Evolutionary conservation across 2,329 filamentous ascomycete genomes (phyloP).

Genomic region (Ilyonectria robusta): DNA sequence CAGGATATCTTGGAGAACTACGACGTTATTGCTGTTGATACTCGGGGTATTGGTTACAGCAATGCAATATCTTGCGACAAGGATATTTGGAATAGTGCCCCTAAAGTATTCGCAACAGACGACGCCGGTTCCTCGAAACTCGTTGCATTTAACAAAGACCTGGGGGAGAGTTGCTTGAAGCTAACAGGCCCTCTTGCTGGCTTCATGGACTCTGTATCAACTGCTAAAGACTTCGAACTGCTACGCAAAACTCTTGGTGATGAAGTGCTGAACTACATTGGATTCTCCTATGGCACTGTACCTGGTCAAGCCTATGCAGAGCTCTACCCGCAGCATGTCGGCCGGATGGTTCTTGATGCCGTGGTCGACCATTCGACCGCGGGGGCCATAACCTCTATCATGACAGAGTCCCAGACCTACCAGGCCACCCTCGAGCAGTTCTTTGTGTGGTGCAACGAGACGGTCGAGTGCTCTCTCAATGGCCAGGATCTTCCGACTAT

Average conservation of each 20-base stretch:
- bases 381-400: conserved; percentile 25
- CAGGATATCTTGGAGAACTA: conserved; percentile 46
- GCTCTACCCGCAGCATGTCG: conserved; percentile 47
- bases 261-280: conserved; percentile 51
- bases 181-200: conserved; percentile 43
- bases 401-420: conserved; percentile 35
- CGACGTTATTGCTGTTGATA: conserved; percentile 61
- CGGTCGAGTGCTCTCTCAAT: conserved; percentile 37
- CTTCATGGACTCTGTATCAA: conserved; percentile 42
- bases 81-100: conserved; percentile 39
- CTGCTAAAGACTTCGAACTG: conserved; percentile 43
- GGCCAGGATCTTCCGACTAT: conserved; percentile 33
- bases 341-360: conserved; percentile 48
- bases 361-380: conserved; percentile 45
- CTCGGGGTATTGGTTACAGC: conserved; percentile 59
- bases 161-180: conserved; percentile 42
- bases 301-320: conserved; percentile 52
- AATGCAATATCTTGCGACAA: conserved; percentile 57
- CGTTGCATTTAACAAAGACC: conserved; percentile 25
- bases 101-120: conserved; percentile 24
- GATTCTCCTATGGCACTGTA: conserved; percentile 55
- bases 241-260: conserved; percentile 41
- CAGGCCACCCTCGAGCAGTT: conserved; percentile 39
- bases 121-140: conserved; percentile 25
- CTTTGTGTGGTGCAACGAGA: conserved; percentile 42